Evolutionary conservation across 768 basidiomycete genomes (phyloP), one percentile per base, ranked within the genome.

Genomic region (Panaeolus papilionaceus): DNA sequence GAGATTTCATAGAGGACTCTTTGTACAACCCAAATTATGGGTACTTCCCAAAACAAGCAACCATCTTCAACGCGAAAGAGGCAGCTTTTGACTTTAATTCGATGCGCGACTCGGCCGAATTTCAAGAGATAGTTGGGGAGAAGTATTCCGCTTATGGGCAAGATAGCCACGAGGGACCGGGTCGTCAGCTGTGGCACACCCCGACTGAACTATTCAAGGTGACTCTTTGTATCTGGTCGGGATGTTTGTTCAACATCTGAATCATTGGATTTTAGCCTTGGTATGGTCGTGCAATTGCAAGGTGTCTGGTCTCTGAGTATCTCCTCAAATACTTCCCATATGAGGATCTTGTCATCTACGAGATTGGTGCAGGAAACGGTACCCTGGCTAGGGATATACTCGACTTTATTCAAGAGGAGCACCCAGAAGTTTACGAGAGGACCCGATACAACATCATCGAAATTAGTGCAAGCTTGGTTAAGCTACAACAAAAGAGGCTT

Each of bases 171-270:
- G 83, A 88, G 42, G 92, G 92, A 10, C 90, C 91, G 23, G 94
- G 95, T 6, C 86, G 88, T 73, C 97, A 99, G 80, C 82, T 99
- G 64, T 99, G 98, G 98, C 98, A 99, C 79, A 99, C 98, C 1
- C 98, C 98, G 0, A 97, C 95, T 0, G 98, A 99, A 75, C 79
- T 99, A 38, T 98, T 99, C 84, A 95, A 96, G 88, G 98, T 96
- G 28, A 63, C 68, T 63, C 42, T 63, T 16, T 45, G 38, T 14
- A 61, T 9, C 33, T 61, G 58, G 8, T 64, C 42, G 12, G 38
- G 28, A n/a, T 71, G n/a, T 67, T 18, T 61, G 33, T 18, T 70
- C 11, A 11, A 40, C 28, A 66, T 61, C 61, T n/a, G 58, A 62
- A 18, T n/a, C 16, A 37, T n/a, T 12, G 20, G 28, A 12, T 39